phyloP scores from a whole-genome alignment of 306 rosid species.

The Castanea sativa region DNA sequence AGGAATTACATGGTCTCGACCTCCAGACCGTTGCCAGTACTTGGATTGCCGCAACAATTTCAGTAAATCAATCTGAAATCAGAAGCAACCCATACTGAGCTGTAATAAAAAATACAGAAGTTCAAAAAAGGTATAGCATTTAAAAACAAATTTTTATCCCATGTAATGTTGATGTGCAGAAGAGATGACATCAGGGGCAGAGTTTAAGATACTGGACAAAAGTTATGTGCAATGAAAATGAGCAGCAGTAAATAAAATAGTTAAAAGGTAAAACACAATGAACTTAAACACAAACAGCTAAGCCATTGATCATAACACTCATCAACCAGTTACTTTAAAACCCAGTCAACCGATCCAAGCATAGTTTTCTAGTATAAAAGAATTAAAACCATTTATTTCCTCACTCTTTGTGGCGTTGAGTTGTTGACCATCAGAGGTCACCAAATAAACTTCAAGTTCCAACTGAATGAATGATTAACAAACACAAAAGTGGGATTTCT shows the following conservation, averaged over 20 bases:
- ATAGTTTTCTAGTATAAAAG: not conserved
- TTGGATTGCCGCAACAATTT: conserved; percentile 58
- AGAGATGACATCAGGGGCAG: not conserved
- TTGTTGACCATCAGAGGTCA: not conserved
- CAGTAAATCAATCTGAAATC: conserved; percentile 72
- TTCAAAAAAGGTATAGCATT: not conserved
- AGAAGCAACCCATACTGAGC: conserved; percentile 22
- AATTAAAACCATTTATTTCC: not conserved
- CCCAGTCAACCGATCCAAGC: not conserved
- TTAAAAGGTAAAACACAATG: not conserved
- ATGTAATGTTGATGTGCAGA: not conserved
- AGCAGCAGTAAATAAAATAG: not conserved
- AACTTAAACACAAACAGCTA: not conserved
- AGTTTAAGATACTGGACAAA: not conserved
- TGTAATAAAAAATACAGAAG: conserved; percentile 8
- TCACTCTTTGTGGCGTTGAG: not conserved
- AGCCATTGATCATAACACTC: not conserved
- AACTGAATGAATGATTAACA: not conserved
- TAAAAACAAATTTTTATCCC: not conserved
- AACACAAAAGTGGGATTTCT: not conserved
- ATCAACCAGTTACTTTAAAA: not conserved
- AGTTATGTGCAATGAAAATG: not conserved
- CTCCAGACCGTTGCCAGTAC: conserved; percentile 80
- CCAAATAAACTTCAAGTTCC: not conserved
- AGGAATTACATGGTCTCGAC: conserved; percentile 89